Evolutionary conservation across 2,329 filamentous ascomycete species (phyloP).

Genomic region (Sclerotinia subarctica): DNA sequence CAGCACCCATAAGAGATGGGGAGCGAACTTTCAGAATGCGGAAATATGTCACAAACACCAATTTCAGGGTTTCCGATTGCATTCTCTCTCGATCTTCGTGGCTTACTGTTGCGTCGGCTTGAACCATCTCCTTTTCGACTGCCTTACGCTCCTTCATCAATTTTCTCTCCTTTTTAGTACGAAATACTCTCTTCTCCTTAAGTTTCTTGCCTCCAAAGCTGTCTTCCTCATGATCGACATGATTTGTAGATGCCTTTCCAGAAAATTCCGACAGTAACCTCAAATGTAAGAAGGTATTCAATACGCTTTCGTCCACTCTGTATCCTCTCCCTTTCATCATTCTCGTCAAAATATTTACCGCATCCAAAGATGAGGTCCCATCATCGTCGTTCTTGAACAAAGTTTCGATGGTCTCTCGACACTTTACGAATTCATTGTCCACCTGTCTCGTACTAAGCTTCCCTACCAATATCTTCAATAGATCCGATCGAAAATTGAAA

Average conservation of each 20-base stretch:
- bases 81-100: constrained; percentile 91
- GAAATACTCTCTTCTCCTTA: constrained; percentile 77
- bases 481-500: constrained; percentile 91
- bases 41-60: constrained; percentile 95
- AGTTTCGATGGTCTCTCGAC: constrained; percentile 72
- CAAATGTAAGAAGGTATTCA: constrained; percentile 89
- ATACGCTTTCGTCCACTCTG: constrained; percentile 74
- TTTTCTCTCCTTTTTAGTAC: constrained; percentile 86
- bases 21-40: constrained; percentile 82
- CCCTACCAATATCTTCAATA: constrained; percentile 81
- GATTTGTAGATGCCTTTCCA: constrained; percentile 75
- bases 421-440: constrained; percentile 74
- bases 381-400: constrained; percentile 87
- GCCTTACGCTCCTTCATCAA: constrained; percentile 78
- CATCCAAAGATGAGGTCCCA: constrained; percentile 81
- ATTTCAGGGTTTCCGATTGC: constrained; percentile 92
- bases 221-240: constrained; percentile 58
- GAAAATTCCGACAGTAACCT: constrained; percentile 85
- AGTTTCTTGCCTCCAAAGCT: constrained; percentile 51
- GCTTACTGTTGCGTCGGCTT: constrained; percentile 85
- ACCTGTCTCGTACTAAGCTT: constrained; percentile 72
- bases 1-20: constrained; percentile 89
- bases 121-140: constrained; percentile 88
- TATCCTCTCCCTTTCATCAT: constrained; percentile 89
- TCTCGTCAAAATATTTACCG: constrained; percentile 78